These are phyloP conservation scores for Fusarium sp. DNA, from an alignment of 2,329 filamentous ascomycete genomes.

Conservation along the genomic window DNA sequence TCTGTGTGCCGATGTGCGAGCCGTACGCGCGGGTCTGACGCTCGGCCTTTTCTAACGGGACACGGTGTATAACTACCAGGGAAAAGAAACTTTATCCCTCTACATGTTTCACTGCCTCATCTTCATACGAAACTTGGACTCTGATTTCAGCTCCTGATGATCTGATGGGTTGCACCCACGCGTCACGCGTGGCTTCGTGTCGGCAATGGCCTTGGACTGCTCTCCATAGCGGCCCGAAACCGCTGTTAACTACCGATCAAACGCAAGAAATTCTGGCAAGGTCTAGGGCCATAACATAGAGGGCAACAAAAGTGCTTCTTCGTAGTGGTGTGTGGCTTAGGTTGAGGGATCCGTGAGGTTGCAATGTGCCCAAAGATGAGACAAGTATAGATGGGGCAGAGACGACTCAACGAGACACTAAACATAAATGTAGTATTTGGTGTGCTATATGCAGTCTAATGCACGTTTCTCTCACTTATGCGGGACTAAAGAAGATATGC, in stretches of 20 bases:
- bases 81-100: neutral
- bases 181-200: neutral
- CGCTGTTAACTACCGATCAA: neutral
- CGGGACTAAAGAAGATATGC: neutral
- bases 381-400: fast-evolving
- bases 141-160: neutral
- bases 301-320: neutral
- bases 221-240: neutral
- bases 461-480: neutral
- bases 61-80: neutral
- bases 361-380: neutral
- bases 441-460: neutral
- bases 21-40: neutral
- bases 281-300: neutral
- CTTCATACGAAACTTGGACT: neutral
- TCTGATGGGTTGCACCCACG: neutral
- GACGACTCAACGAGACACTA: neutral
- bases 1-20: neutral
- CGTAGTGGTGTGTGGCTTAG: neutral
- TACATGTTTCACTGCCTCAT: neutral
- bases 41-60: neutral
- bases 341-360: neutral
- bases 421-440: neutral
- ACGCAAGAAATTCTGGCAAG: neutral
- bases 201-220: neutral